Evolutionary conservation across 108 stramenopile genomes (phyloP), one percentile per base, ranked within the genome.

Genomic region (Discostella stelligeroides): DNA sequence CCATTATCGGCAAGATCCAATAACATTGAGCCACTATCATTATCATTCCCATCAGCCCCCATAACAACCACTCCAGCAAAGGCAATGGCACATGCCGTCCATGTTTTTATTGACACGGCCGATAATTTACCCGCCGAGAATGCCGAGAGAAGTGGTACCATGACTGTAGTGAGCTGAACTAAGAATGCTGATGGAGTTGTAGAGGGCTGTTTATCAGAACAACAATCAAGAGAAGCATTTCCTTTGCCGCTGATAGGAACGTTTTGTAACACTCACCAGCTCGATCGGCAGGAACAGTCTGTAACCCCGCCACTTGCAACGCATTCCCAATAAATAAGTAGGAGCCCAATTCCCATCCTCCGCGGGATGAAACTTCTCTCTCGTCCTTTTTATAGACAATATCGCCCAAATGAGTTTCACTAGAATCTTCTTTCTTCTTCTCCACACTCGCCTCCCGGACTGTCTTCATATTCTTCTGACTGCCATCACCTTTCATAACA

Each of bases 291-390:
- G 86, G 83, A 34, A 90, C 81, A 24, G 88, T 89, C 63, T 89
- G 75, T 45, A 95, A 66, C 14, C 91, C 94, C 15, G 90, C 47
- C 0, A 95, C 89, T 72, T 95, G 94, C 20, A 90, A 45, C 8
- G 72, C 69, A 76, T 95, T 95, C 10, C 88, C 94, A 8, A 90
- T 25, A 79, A 92, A 95, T 10, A 95, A 77, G 69, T 95, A 95
- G 1, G 75, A 59, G 18, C 90, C 90, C 66, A 95, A 69, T 62
- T 95, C 94, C 41, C 88, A 58, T 24, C 88, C 92, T 34, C 87
- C 92, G 14, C 40, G 47, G 14, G 62, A 49, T 20, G 63, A 38
- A 21, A 70, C 29, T 40, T 34, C 28, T 46, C 20, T 34, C 42
- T 60, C 50, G 12, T 63, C 60, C 28, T 73, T 72, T 6, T 58